Evolutionary conservation across 257 asterid species (phyloP).

Genomic region (Avicennia marina): DNA sequence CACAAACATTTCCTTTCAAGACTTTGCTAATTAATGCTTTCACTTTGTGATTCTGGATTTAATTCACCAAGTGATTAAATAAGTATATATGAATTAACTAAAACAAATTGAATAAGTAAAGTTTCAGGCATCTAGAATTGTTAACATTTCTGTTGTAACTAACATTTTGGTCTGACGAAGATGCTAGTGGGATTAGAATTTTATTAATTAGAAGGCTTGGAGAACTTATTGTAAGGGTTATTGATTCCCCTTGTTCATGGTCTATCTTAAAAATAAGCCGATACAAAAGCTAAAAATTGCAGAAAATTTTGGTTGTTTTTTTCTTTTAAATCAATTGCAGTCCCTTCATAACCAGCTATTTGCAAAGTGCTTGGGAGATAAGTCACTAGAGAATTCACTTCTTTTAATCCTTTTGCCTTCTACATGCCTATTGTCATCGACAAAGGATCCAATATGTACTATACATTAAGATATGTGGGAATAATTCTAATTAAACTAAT

Average conservation of each 20-base stretch:
- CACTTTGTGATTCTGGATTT: background rate
- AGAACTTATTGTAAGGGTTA: slow-evolving; percentile 9
- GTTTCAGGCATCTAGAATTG: background rate
- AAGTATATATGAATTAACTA: background rate
- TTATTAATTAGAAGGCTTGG: background rate
- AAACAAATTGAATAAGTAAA: background rate
- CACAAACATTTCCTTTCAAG: background rate
- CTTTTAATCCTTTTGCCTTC: background rate
- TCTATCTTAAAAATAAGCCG: background rate
- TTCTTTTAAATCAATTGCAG: background rate
- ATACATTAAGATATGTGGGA: background rate
- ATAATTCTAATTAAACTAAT: background rate
- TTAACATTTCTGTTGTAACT: background rate
- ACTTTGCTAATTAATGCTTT: background rate
- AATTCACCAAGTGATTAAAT: background rate
- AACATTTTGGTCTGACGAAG: slow-evolving; percentile 5
- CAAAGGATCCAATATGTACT: background rate
- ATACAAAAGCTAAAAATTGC: background rate
- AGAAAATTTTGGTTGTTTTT: too few species aligned
- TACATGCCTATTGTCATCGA: background rate
- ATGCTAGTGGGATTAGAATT: background rate
- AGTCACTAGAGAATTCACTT: background rate
- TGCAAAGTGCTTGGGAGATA: background rate
- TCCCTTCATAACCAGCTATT: background rate
- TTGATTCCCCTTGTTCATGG: background rate